Base-by-base conservation (phyloP, 331 rosid genomes). In the Malus hybrid region DNA sequence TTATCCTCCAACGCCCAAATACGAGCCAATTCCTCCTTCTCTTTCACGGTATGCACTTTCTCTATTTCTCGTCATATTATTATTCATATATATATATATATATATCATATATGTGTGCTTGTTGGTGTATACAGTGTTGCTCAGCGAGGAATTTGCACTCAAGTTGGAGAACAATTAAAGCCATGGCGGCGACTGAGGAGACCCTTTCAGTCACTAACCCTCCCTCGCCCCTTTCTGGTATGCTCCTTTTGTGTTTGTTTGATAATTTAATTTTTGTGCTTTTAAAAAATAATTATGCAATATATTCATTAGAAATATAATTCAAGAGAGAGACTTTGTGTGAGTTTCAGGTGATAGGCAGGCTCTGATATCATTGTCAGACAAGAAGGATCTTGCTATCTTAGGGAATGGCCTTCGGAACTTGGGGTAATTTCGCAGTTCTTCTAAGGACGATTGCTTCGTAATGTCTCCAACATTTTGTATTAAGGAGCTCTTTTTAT, bases 311-410 rank as follows among this genome's bases (percentile, higher is more conserved):
- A 39, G 18, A 2, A 6, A 16, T 50, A 6, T 50, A 6, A 5
- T 52, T 16, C 20, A 52, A 52, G 20, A 52, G 57, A 5, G 57
- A 52, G 19, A 6, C 19, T 6, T 52, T 52, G 57, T 52, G 57
- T 7, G 57, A 52, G 57, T 52, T 79, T 73, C 86, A 94, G 97
- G 92, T 13, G 78, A 77, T 76, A 93, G 84, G 84, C 96, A 86
- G 80, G 99, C 89, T 34, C 85, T 94, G 70, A 90, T 94, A 87
- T 94, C 97, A 9, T 76, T 92, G 81, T 94, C 97, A 22, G 91
- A 94, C 85, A 94, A 92, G 87, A 94, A 83, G 80, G 90, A 87
- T 85, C 91, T 94, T 4, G 78, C 89, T 52, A 79, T 89, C 76
- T 83, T 94, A 73, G 99, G 97, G 18, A 85, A 82, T 61, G 96